phyloP scores from a whole-genome alignment of 1,284 basidiomycete species.

The Phlebopus sp. region DNA sequence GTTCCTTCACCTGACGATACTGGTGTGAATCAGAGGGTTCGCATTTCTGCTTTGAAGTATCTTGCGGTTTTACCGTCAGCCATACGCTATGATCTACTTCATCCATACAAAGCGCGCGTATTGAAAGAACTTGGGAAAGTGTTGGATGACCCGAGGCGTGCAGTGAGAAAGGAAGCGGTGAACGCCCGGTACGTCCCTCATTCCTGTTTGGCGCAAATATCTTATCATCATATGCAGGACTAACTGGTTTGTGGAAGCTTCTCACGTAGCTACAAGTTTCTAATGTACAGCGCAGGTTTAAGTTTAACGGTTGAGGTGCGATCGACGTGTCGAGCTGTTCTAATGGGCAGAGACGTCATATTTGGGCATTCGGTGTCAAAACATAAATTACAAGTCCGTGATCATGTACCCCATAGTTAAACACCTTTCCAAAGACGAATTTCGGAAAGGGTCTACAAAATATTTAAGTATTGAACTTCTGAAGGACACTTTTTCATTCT shows the following conservation, averaged over 20 bases:
- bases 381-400: background rate
- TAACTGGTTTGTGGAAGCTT: conserved; percentile 44
- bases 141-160: conserved; percentile 82
- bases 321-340: background rate
- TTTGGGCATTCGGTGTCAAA: background rate
- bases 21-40: conserved; percentile 53
- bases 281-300: conserved; percentile 43
- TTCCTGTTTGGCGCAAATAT: conserved; percentile 1
- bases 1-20: background rate
- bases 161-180: conserved; percentile 84
- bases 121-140: conserved; percentile 71
- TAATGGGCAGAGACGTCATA: background rate
- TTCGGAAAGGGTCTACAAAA: too few relatives aligned
- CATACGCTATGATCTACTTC: conserved; percentile 77
- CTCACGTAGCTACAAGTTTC: background rate
- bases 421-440: too few relatives aligned
- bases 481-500: conserved; percentile 17
- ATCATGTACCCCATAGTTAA: too few relatives aligned
- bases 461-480: too few relatives aligned
- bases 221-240: conserved; percentile 37
- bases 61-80: conserved; percentile 70
- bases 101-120: conserved; percentile 70
- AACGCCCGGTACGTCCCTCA: conserved; percentile 58
- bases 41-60: conserved; percentile 73
- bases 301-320: conserved; percentile 45